Conservation (phyloP, 345 rosid species). For the Iberis pinnata region DNA sequence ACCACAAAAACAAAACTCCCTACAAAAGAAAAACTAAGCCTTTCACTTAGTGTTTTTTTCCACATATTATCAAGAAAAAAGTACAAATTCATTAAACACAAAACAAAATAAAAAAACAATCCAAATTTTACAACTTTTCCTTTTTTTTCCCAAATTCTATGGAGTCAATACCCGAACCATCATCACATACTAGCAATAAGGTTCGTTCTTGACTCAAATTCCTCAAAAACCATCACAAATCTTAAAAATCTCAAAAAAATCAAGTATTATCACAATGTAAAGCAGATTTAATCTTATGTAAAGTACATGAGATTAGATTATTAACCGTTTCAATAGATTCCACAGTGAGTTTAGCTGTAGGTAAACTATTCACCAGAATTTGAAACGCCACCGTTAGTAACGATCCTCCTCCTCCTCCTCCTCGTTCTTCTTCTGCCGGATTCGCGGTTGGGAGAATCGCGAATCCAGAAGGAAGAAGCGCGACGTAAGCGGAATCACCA, state of each 20-base stretch:
- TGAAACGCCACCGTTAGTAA: constrained; percentile 94
- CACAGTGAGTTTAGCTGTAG: constrained; percentile 87
- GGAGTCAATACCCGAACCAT: constrained; percentile 38
- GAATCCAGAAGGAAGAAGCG: constrained; percentile 87
- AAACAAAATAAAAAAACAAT: not conserved
- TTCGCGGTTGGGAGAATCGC: constrained; percentile 65
- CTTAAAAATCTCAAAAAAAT: constrained; percentile 24
- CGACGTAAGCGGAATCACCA: constrained; percentile 91
- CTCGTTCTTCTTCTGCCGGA: constrained; percentile 25
- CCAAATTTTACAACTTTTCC: not conserved
- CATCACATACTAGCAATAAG: constrained; percentile 26
- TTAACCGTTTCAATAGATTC: constrained; percentile 98
- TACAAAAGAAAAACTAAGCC: too few species aligned
- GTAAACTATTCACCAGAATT: constrained; percentile 84
- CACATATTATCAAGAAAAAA: too few species aligned
- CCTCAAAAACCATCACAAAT: not conserved
- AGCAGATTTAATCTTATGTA: constrained; percentile 85
- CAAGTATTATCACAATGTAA: constrained; percentile 52
- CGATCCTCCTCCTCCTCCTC: constrained; percentile 56
- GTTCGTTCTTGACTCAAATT: constrained; percentile 38
- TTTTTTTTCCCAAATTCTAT: not conserved
- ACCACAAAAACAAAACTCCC: too few species aligned
- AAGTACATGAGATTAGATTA: constrained; percentile 82
- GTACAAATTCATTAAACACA: not conserved
- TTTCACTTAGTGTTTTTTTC: too few species aligned